These are phyloP conservation scores for Lactarius deliciosus DNA, from an alignment of 768 basidiomycete genomes.

Conservation along the genomic window DNA sequence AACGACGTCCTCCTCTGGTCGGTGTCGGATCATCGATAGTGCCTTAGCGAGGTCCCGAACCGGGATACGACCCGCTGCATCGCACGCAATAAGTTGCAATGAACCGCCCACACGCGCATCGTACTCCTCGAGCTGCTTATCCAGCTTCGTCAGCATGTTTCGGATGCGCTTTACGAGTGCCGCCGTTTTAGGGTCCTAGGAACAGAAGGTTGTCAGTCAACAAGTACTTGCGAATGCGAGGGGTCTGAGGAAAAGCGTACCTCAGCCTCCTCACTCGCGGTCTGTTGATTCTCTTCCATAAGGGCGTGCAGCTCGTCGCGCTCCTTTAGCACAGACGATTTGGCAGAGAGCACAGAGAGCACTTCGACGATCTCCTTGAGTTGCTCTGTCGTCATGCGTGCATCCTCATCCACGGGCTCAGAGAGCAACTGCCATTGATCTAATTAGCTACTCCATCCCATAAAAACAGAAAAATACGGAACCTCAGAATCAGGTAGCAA, in stretches of 20 bases:
- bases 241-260: slow-evolving; percentile 41
- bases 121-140: slow-evolving; percentile 87
- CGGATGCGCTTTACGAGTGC: slow-evolving; percentile 96
- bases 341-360: slow-evolving; percentile 85
- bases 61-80: slow-evolving; percentile 85
- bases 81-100: slow-evolving; percentile 82
- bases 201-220: slow-evolving; percentile 11
- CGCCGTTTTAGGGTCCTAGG: slow-evolving; percentile 71
- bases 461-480: not conserved
- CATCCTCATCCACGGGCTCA: slow-evolving; percentile 60
- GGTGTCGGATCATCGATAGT: slow-evolving; percentile 89
- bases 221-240: slow-evolving; percentile 17
- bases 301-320: slow-evolving; percentile 84
- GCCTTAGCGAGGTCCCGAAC: slow-evolving; percentile 89
- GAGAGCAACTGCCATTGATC: slow-evolving; percentile 51
- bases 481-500: slow-evolving; percentile 87
- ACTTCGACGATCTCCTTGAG: slow-evolving; percentile 92
- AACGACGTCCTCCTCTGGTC: slow-evolving; percentile 85
- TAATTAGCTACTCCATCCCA: not conserved
- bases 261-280: slow-evolving; percentile 56
- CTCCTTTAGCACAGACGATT: slow-evolving; percentile 94
- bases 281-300: slow-evolving; percentile 92
- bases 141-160: slow-evolving; percentile 93
- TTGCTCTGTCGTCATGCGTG: slow-evolving; percentile 97
- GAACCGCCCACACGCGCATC: slow-evolving; percentile 84